Percentiles rank a stretch among this genome's conserved stretches.
These are phyloP conservation scores for Trichoderma brevicompactum DNA, from an alignment of 2,329 filamentous ascomycete species.

Conservation along the genomic window DNA sequence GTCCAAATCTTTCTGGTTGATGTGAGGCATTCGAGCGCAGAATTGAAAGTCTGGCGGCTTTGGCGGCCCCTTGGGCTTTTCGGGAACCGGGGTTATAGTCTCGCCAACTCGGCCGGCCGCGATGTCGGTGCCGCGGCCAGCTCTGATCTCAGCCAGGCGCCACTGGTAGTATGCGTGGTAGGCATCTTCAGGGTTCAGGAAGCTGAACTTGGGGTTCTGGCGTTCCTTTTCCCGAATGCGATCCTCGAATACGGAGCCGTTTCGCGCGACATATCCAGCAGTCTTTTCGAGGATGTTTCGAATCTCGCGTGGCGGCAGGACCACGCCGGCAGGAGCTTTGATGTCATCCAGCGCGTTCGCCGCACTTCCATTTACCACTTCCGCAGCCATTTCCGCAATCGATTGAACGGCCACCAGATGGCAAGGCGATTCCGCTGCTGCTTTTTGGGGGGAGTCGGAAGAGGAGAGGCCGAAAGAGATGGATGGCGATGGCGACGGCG, in stretches of 20 bases:
- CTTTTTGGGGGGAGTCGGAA: neutral
- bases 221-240: constrained; percentile 84
- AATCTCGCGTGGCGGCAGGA: constrained; percentile 88
- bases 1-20: constrained; percentile 89
- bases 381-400: constrained; percentile 38
- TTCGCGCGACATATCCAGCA: constrained; percentile 82
- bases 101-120: constrained; percentile 76
- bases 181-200: constrained; percentile 77
- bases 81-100: constrained; percentile 48
- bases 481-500: constrained; percentile 1
- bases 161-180: constrained; percentile 91
- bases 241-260: constrained; percentile 74
- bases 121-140: constrained; percentile 78
- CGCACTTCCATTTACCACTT: constrained; percentile 57
- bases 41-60: constrained; percentile 89
- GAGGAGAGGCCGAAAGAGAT: neutral
- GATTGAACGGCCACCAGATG: neutral
- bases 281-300: constrained; percentile 89
- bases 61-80: constrained; percentile 78
- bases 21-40: constrained; percentile 95
- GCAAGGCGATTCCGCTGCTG: neutral
- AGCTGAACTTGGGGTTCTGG: constrained; percentile 88
- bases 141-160: constrained; percentile 83
- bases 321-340: constrained; percentile 80
- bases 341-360: constrained; percentile 63